Evolutionary conservation across 140 eudicot genomes (phyloP), one percentile per base, ranked within the genome.

Genomic region (Ambrosia hybrid): DNA sequence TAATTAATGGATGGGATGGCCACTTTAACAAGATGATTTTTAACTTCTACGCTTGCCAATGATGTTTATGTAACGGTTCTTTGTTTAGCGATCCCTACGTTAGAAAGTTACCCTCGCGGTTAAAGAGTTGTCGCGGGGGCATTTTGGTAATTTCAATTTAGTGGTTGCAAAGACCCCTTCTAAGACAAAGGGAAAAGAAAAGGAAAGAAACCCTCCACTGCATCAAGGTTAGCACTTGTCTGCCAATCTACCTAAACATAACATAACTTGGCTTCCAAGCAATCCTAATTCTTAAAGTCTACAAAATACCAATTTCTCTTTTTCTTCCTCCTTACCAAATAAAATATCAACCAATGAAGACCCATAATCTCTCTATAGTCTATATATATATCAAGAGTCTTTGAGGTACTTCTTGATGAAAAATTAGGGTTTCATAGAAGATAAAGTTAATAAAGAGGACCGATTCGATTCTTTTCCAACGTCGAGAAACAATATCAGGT

Each of bases 211-310:
- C 70, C 80, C 59, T 48, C 55, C 76, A 58, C 73, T 71, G 65
- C 75, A 74, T 71, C 57, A 72, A 52, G 72, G 78, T 68, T 70
- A 75, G 67, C 67, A 75, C 80, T 60, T 64, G 74, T 57, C 8
- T 63, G 59, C 75, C 77, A 64, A 58, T 67, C 76, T 76, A 83
- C 83, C 71, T 39, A 56, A 83, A 73, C 75, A 58, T 74, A 85
- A 75, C 90, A 72, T 81, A 86, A 86, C 98, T 92, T 92, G 91
- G 83, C 95, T 88, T 89, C 96, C 95, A 92, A 92, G 98, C 96
- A 89, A 92, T 82, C 92, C 71, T 12, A n/a, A 36, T 70, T 76
- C 62, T 75, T 74, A 67, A 43, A 83, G 71, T 75, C 73, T 68
- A 55, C 63, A 60, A 78, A 63, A 73, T 55, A 74, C 78, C 77